Evolutionary conservation across 2,329 filamentous ascomycete genomes (phyloP).

Genomic region (Sodiomyces alkalinus): DNA sequence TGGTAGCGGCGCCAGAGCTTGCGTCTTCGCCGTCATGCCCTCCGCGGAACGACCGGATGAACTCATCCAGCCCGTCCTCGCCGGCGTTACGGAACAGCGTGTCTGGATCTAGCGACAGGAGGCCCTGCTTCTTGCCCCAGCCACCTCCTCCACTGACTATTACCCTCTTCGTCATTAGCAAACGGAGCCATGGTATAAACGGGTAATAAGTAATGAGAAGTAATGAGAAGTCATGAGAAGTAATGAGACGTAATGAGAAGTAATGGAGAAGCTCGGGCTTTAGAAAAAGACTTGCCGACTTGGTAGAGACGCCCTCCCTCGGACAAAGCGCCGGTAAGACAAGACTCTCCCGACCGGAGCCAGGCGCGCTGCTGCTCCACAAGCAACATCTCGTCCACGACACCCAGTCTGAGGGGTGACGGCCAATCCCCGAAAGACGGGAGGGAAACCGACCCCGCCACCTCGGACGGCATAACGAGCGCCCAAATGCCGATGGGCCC

Average conservation of each 20-base stretch:
- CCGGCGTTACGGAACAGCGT: slow-evolving; percentile 29
- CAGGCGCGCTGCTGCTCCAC: too few species aligned
- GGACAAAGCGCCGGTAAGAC: too few species aligned
- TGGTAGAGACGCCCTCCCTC: slow-evolving; percentile 25
- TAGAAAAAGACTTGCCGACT: slow-evolving; percentile 22
- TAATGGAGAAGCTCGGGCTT: too few species aligned
- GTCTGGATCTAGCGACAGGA: slow-evolving; percentile 65
- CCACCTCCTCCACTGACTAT: slow-evolving; percentile 68
- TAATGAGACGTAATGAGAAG: background rate
- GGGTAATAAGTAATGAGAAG: too few species aligned
- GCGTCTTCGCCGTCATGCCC: slow-evolving; percentile 12
- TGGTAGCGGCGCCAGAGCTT: background rate
- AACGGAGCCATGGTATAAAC: too few species aligned
- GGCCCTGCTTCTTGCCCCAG: slow-evolving; percentile 67
- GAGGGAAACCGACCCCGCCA: too few species aligned
- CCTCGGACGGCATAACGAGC: slow-evolving; percentile 39
- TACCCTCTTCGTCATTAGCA: too few species aligned
- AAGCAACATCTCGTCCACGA: too few species aligned
- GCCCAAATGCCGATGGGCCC: slow-evolving; percentile 56
- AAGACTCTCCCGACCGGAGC: too few species aligned
- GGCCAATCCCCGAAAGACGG: too few species aligned
- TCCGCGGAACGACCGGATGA: slow-evolving; percentile 20
- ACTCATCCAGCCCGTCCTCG: slow-evolving; percentile 35
- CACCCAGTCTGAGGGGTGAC: too few species aligned
- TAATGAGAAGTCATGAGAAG: too few species aligned